Conservation (phyloP, 768 basidiomycete genomes). For the Leccinum disarticulatum region DNA sequence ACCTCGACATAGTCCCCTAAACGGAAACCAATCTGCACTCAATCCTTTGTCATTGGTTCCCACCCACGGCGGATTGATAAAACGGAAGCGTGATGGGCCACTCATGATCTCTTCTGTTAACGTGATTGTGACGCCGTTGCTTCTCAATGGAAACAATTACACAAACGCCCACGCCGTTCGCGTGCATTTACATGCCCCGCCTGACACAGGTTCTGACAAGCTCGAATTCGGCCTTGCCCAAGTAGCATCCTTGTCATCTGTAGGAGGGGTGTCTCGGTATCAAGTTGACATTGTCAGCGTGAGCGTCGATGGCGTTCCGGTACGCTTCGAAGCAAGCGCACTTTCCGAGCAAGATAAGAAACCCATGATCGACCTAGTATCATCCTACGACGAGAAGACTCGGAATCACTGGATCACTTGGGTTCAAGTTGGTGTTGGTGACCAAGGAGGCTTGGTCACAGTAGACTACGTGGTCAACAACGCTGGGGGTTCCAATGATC, state of each 20-base stretch:
- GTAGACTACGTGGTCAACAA: slow-evolving; percentile 64
- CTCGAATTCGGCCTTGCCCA: slow-evolving; percentile 73
- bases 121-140: slow-evolving; percentile 54
- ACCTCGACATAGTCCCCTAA: slow-evolving; percentile 22
- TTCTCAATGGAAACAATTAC: slow-evolving; percentile 17
- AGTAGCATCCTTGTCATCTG: slow-evolving; percentile 22
- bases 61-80: slow-evolving; percentile 33
- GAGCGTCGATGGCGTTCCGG: slow-evolving; percentile 64
- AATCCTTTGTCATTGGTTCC: slow-evolving; percentile 14
- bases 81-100: slow-evolving; percentile 51
- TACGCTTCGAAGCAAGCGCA: slow-evolving; percentile 54
- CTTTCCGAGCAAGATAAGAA: slow-evolving; percentile 38
- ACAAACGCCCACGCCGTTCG: slow-evolving; percentile 61
- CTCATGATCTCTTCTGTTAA: slow-evolving; percentile 61
- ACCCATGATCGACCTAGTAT: slow-evolving; percentile 34
- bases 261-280: slow-evolving; percentile 33
- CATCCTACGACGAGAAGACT: slow-evolving; percentile 53
- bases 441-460: slow-evolving; percentile 51
- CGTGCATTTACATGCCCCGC: slow-evolving; percentile 53
- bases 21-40: slow-evolving; percentile 16
- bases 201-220: slow-evolving; percentile 64
- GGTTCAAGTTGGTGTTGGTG: slow-evolving; percentile 60
- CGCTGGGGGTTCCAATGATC: slow-evolving; percentile 3
- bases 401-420: slow-evolving; percentile 63
- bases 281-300: slow-evolving; percentile 52